Evolutionary conservation across 1,284 basidiomycete species (phyloP).

Genomic region (Apiotrichum gamsii): DNA sequence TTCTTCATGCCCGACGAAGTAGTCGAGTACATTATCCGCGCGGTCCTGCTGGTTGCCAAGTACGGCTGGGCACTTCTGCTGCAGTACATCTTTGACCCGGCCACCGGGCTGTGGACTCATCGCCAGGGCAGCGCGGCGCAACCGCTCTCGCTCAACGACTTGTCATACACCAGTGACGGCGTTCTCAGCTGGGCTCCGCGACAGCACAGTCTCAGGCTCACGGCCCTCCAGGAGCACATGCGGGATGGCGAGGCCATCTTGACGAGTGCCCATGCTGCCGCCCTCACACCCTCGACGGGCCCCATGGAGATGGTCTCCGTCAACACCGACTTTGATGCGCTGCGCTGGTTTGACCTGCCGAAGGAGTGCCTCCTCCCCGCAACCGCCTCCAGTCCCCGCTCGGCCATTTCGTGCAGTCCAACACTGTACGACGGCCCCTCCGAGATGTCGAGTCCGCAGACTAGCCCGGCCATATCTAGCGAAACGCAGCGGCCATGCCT

Average conservation of each 20-base stretch:
- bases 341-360: background rate
- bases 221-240: background rate
- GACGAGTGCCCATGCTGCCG: too few species aligned
- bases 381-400: too few species aligned
- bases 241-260: background rate
- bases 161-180: background rate
- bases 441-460: too few species aligned
- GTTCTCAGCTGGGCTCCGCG: background rate
- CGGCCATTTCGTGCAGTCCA: too few species aligned
- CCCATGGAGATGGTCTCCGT: too few species aligned
- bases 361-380: too few species aligned
- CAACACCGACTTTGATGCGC: background rate
- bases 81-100: conserved; percentile 4
- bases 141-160: background rate
- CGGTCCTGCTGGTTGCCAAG: conserved; percentile 1
- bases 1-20: conserved; percentile 2
- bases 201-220: background rate
- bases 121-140: too few species aligned
- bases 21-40: conserved; percentile 7
- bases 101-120: conserved; percentile 2
- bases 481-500: too few species aligned
- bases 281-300: too few species aligned
- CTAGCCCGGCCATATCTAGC: too few species aligned
- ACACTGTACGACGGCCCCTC: too few species aligned
- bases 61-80: conserved; percentile 5